Evolutionary conservation across 495 filamentous ascomycete genomes (phyloP).

Genomic region (Halenospora varia): DNA sequence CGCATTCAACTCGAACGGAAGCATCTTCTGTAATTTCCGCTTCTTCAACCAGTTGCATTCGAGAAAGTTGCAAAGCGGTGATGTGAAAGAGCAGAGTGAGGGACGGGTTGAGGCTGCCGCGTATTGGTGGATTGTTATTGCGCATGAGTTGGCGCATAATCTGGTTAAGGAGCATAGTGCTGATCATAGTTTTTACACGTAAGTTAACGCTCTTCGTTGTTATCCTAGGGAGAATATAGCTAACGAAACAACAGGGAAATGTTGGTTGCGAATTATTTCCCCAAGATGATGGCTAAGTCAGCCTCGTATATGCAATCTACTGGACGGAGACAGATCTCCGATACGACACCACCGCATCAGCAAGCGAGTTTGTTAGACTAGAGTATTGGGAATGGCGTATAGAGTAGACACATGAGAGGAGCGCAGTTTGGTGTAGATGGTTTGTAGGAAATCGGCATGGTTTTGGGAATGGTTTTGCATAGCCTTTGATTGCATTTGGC

Average conservation of each 20-base stretch:
- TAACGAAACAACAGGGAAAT: slow-evolving; percentile 10
- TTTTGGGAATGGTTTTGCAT: no score
- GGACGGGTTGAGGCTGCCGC: slow-evolving; percentile 61
- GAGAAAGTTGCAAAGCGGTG: slow-evolving; percentile 22
- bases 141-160: slow-evolving; percentile 95
- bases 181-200: slow-evolving; percentile 84
- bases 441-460: no score
- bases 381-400: no score
- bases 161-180: slow-evolving; percentile 74
- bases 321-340: background rate
- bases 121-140: slow-evolving; percentile 91
- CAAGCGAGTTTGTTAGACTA: slow-evolving; percentile 18
- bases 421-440: no score
- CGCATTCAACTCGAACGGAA: slow-evolving; percentile 84
- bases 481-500: no score
- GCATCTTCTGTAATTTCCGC: slow-evolving; percentile 88
- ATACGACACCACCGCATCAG: background rate
- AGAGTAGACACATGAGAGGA: no score
- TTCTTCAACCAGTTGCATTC: slow-evolving; percentile 81
- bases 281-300: slow-evolving; percentile 20
- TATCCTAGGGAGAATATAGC: background rate
- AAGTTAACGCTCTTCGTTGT: slow-evolving; percentile 25
- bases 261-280: slow-evolving; percentile 19
- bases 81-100: slow-evolving; percentile 5
- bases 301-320: background rate